Base-by-base conservation (phyloP, 2,329 filamentous ascomycete genomes). In the Aspergillus sp. region DNA sequence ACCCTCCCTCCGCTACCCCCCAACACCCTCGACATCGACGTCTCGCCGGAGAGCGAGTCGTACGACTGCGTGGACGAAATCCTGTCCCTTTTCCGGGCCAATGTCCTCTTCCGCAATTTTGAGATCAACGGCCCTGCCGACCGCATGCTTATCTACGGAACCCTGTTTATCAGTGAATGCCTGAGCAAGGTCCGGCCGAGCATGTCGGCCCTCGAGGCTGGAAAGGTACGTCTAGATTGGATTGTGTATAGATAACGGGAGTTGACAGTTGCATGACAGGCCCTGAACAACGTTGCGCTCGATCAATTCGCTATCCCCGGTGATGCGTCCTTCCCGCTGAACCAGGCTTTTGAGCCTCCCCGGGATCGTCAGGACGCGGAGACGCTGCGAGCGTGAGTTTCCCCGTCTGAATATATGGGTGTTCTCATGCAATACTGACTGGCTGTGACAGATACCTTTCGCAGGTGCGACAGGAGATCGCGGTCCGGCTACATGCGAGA, bases 31-130 rank as follows among this genome's bases (percentile, higher is more conserved):
- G 75, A 79, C 26, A 62, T 75, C 49, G 75, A 79, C 51, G 70
- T 81, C 64, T 90, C 96, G 72, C 87, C 91, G 46, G 90, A 94
- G 72, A 87, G 85, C 73, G 90, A 96, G 73, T 92, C 88, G 67
- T 97, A 97, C 80, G 94, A 99, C 78, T 89, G 94, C 57, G 83
- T 97, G 50, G 94, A 99, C 76, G 94, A 99, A 79, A 86, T 95
- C 47, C 82, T 99, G 50, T 82, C 87, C 11, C 83, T 97, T 46
- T 99, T 97, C 82, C 90, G 94, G 60, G 93, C 94, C 65, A 97
- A 99, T 79, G 96, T 93, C 55, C 93, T 99, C 76, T 99, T 97
- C 82, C 89, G 94, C 67, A 99, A 97, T 82, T 99, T 99, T 67
- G 94, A 97, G 80, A 95, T 97, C 78, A 93, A 96, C 76, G 94